phyloP scores from a whole-genome alignment of 2,329 filamentous ascomycete species.

The Venturia carpophila region DNA sequence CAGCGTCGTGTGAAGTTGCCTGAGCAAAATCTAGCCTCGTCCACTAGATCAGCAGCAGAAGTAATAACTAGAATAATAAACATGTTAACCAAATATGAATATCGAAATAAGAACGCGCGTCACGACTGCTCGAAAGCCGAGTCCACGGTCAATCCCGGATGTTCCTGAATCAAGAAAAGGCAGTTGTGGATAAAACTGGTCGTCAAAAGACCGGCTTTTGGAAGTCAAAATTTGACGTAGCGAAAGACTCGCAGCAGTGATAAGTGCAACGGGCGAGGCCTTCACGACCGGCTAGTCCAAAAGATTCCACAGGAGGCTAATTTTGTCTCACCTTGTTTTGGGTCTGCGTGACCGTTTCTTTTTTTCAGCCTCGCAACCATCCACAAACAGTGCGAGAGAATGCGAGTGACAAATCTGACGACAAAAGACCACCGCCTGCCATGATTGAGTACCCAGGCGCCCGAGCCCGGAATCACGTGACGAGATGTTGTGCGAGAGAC shows the following conservation, averaged over 20 bases:
- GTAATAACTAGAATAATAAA: background rate
- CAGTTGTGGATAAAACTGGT: background rate
- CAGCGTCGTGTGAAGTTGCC: background rate
- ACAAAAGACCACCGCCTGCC: background rate
- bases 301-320: background rate
- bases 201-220: background rate
- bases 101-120: background rate
- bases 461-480: background rate
- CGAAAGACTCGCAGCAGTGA: background rate
- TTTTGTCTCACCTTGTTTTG: background rate
- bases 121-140: background rate
- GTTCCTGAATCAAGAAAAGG: background rate
- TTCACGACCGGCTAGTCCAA: background rate
- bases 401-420: background rate
- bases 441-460: background rate
- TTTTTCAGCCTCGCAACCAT: background rate
- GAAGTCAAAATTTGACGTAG: background rate
- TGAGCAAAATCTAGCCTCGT: background rate
- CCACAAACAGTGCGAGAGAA: no score
- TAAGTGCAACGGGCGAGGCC: no score
- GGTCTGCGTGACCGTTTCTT: background rate
- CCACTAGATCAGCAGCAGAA: background rate
- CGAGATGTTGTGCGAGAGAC: background rate
- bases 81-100: background rate
- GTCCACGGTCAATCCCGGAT: background rate